These are phyloP conservation scores for Sphagnurus paluster DNA, from an alignment of 1,284 basidiomycete genomes.

Conservation along the genomic window DNA sequence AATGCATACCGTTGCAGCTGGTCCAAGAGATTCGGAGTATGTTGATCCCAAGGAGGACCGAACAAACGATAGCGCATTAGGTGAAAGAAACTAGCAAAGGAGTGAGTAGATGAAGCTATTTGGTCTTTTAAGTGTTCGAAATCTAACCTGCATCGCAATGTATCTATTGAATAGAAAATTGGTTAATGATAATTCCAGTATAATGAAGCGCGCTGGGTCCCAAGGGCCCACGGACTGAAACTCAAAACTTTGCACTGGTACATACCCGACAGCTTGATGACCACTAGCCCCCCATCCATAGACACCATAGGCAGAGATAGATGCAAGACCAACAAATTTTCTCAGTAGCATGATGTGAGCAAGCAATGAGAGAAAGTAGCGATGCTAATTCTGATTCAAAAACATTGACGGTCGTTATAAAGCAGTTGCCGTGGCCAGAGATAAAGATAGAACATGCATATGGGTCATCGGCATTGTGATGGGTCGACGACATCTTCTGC, in stretches of 20 bases:
- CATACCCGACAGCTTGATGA: constrained; percentile 42
- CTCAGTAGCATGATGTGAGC: constrained; percentile 16
- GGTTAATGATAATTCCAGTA: too few relatives aligned
- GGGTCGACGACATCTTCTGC: too few relatives aligned
- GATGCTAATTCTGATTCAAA: not conserved
- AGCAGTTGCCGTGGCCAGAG: too few relatives aligned
- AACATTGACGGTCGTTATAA: too few relatives aligned
- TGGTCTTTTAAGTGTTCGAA: too few relatives aligned
- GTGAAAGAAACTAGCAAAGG: constrained; percentile 39
- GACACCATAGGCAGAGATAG: constrained; percentile 18
- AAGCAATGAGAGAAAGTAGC: too few relatives aligned
- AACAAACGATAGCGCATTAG: constrained; percentile 46
- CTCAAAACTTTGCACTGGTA: constrained; percentile 1
- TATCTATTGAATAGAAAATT: constrained; percentile 26
- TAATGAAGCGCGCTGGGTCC: too few relatives aligned
- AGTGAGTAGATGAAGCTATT: not conserved
- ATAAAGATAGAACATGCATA: too few relatives aligned
- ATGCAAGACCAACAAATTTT: constrained; percentile 13
- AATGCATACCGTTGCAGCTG: constrained; percentile 45
- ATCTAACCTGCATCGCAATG: constrained; percentile 36
- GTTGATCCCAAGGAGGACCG: constrained; percentile 41
- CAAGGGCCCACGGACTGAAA: too few relatives aligned
- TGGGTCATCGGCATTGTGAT: too few relatives aligned
- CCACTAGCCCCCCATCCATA: constrained; percentile 44
- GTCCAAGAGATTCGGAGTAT: constrained; percentile 43